Base-by-base conservation (phyloP, 2,329 filamentous ascomycete species). In the Trichoderma atroviride region DNA sequence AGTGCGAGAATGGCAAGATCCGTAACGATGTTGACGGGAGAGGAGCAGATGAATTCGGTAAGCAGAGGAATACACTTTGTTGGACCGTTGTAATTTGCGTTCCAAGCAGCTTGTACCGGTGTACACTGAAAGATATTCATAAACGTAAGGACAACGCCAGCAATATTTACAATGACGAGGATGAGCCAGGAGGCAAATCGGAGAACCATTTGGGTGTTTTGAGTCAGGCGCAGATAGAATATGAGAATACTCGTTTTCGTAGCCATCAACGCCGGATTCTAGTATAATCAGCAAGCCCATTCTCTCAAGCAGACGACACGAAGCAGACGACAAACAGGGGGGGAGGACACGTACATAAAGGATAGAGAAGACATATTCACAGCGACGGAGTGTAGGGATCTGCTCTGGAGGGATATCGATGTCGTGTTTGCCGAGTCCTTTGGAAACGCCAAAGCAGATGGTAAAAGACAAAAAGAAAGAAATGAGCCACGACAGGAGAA, bases 211-310 rank as follows among this genome's bases (percentile, higher is more conserved):
- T 96, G 89, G 0, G 88, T 90, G 70, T 93, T 92, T 74, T 90
- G 91, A 31, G 93, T 92, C 59, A 97, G 85, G 52, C 91, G 90
- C 61, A 97, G 85, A 80, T 96, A 97, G 79, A 97, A 97, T 65
- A 96, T 86, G 69, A 97, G 85, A 74, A 97, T 92, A n/a, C 93
- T 96, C 0, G 92, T 94, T 81, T 97, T 97, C 62, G 93, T 93
- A 3, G 91, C 89, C 92, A 97, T 96, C 68, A 97, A 84, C 4
- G 92, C 91, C 14, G 94, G 94, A 76, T 97, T 96, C 89, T 94
- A n/a, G 43, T 11, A 5, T 24, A 27, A 31, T 75, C 59, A 74
- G 61, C 22, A 22, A 59, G 58, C 24, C 27, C 11, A 33, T 6
- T 10, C 16, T 43, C 33, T 9, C 11, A 16, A 55, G 14, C 14